phyloP scores from a whole-genome alignment of 2,329 filamentous ascomycete species.

The Thermothelomyces thermophilus region DNA sequence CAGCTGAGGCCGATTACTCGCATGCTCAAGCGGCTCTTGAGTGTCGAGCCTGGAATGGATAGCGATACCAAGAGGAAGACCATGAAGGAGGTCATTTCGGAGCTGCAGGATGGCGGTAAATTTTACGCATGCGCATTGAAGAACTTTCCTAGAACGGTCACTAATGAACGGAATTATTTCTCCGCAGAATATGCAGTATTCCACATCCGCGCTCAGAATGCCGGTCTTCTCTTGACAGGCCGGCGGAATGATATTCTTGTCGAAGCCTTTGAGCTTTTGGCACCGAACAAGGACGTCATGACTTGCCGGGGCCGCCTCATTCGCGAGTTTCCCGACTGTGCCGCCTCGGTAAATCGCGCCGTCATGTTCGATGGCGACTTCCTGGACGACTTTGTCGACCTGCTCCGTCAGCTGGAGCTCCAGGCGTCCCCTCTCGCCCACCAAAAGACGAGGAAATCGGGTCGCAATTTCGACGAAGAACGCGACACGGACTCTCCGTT shows the following conservation, averaged over 20 bases:
- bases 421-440: conserved; percentile 6
- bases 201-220: conserved; percentile 19
- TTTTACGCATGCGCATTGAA: background rate
- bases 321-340: conserved; percentile 19
- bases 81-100: conserved; percentile 2
- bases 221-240: conserved; percentile 17
- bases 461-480: background rate
- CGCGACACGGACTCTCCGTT: conserved; percentile 16
- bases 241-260: conserved; percentile 11
- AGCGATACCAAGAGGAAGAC: conserved; percentile 5
- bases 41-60: conserved; percentile 9
- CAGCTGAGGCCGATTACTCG: background rate
- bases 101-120: conserved; percentile 18
- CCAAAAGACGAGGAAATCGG: conserved; percentile 12
- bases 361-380: conserved; percentile 4
- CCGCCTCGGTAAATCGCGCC: conserved; percentile 2
- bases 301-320: conserved; percentile 16
- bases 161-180: no score
- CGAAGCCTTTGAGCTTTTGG: conserved; percentile 21
- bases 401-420: conserved; percentile 10
- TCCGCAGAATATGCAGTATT: conserved; percentile 12
- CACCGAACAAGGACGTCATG: conserved; percentile 19
- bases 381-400: conserved; percentile 3
- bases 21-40: conserved; percentile 18
- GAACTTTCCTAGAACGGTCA: background rate